phyloP scores from a whole-genome alignment of 441 rosid genomes.

The Brassica balearica region DNA sequence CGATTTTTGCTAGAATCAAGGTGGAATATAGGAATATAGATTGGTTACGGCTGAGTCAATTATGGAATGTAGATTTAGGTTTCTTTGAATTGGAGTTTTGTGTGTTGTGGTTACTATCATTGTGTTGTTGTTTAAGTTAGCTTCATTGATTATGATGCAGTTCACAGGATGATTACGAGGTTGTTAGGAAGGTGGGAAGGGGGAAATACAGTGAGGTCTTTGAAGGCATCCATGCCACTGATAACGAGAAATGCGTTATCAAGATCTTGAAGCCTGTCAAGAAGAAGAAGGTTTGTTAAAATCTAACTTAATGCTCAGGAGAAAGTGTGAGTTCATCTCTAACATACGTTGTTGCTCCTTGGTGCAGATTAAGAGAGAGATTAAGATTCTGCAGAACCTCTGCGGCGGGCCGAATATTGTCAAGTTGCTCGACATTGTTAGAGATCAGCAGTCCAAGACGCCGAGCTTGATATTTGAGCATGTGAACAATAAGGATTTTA shows the following conservation, averaged over 20 bases:
- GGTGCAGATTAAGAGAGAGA: slow-evolving; percentile 95
- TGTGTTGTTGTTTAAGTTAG: slow-evolving; percentile 7
- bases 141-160: slow-evolving; percentile 49
- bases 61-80: slow-evolving; percentile 36
- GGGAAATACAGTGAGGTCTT: slow-evolving; percentile 99
- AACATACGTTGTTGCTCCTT: background rate
- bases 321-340: background rate
- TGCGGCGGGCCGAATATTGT: slow-evolving; percentile 98
- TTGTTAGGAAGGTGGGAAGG: slow-evolving; percentile 94
- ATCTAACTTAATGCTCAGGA: background rate
- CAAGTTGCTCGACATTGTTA: slow-evolving; percentile 92
- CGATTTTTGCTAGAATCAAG: slow-evolving; percentile 13
- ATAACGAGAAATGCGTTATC: slow-evolving; percentile 83
- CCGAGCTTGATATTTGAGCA: slow-evolving; percentile 96
- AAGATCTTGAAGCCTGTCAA: slow-evolving; percentile 98
- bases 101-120: background rate
- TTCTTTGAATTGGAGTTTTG: background rate
- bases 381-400: slow-evolving; percentile 95
- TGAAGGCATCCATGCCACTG: slow-evolving; percentile 84
- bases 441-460: slow-evolving; percentile 99
- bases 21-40: background rate
- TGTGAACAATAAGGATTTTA: slow-evolving; percentile 94
- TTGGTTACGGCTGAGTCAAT: background rate
- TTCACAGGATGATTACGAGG: slow-evolving; percentile 97
- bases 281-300: slow-evolving; percentile 83